Evolutionary conservation across 305 asterid species (phyloP).

Genomic region (Rubia peregrina): DNA sequence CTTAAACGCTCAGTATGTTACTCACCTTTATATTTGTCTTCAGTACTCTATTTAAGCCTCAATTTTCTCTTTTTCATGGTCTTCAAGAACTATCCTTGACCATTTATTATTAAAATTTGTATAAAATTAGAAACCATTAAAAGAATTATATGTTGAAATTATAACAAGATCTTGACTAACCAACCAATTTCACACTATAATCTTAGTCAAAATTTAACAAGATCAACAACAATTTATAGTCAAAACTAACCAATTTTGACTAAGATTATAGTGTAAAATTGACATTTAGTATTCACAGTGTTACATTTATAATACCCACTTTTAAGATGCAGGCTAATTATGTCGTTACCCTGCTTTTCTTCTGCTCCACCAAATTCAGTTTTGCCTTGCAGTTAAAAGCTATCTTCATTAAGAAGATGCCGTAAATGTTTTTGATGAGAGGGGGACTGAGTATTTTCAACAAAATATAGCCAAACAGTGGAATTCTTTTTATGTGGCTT

Average conservation of each 20-base stretch:
- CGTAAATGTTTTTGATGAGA: background rate
- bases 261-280: background rate
- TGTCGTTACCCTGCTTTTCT: background rate
- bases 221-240: no score
- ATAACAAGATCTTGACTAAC: no score
- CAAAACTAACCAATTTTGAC: background rate
- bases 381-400: background rate
- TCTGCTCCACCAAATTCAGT: background rate
- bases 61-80: background rate
- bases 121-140: no score
- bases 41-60: background rate
- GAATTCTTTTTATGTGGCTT: background rate
- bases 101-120: background rate
- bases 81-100: background rate
- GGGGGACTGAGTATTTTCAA: no score
- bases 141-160: no score
- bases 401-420: background rate
- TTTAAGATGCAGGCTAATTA: background rate
- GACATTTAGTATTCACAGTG: background rate
- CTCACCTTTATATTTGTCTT: slow-evolving; percentile 3
- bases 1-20: slow-evolving; percentile 48
- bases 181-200: no score
- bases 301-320: background rate
- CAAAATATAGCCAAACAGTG: background rate
- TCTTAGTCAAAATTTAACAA: no score